phyloP scores from a whole-genome alignment of 371 early-diverging fungal species.

The Rhizopus sp. region DNA sequence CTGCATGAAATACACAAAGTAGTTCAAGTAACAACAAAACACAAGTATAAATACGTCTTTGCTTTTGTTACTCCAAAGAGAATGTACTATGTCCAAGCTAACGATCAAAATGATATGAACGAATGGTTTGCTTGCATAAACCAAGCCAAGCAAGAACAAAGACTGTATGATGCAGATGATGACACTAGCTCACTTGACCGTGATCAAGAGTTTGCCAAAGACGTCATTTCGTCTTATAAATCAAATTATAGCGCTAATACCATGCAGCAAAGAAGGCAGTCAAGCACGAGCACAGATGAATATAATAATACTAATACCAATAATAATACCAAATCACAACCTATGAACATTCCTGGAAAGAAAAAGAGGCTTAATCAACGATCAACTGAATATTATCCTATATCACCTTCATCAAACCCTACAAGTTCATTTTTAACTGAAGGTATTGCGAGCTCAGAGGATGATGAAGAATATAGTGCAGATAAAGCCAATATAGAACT shows the following conservation, averaged over 20 bases:
- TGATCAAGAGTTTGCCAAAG: constrained; percentile 54
- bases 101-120: constrained; percentile 63
- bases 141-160: constrained; percentile 50
- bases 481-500: constrained; percentile 34
- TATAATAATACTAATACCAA: background rate
- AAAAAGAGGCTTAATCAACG: background rate
- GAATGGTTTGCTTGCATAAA: constrained; percentile 69
- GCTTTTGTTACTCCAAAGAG: constrained; percentile 75
- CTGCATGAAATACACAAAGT: constrained; percentile 74
- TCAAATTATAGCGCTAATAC: constrained; percentile 28
- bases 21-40: constrained; percentile 71
- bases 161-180: constrained; percentile 47
- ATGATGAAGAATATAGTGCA: constrained; percentile 46
- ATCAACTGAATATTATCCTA: constrained; percentile 34
- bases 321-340: constrained; percentile 11
- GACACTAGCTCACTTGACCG: constrained; percentile 49
- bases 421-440: constrained; percentile 35
- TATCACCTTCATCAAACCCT: constrained; percentile 43
- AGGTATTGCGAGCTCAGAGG: constrained; percentile 50
- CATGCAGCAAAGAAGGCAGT: constrained; percentile 23
- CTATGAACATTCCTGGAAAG: constrained; percentile 23
- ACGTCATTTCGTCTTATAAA: constrained; percentile 40
- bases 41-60: constrained; percentile 69
- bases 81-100: constrained; percentile 76
- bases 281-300: constrained; percentile 10